Evolutionary conservation across 805 yeast genomes (phyloP).

Genomic region (Cyberlindnera americana): DNA sequence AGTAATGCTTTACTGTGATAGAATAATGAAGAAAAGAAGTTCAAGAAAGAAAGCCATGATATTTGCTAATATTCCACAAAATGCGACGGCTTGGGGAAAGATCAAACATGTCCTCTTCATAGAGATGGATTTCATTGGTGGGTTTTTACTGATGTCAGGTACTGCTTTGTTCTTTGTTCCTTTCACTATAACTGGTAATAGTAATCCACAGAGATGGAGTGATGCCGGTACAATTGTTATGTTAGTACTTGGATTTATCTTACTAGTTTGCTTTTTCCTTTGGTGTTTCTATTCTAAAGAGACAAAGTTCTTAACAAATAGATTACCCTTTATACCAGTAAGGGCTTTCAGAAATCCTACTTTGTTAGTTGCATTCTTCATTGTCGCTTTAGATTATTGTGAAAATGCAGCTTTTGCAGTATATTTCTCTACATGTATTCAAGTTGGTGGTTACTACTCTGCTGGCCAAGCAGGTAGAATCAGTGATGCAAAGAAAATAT

Average conservation of each 20-base stretch:
- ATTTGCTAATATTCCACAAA: no score
- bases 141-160: slow-evolving; percentile 20
- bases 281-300: slow-evolving; percentile 22
- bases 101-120: slow-evolving; percentile 13
- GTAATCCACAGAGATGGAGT: slow-evolving; percentile 22
- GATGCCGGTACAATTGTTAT: slow-evolving; percentile 23
- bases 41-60: slow-evolving; percentile 4
- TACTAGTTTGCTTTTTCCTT: slow-evolving; percentile 13
- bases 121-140: slow-evolving; percentile 27
- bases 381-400: slow-evolving; percentile 26
- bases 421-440: slow-evolving; percentile 26
- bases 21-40: slow-evolving; percentile 12
- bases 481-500: slow-evolving; percentile 28
- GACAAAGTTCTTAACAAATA: slow-evolving; percentile 5
- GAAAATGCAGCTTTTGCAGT: slow-evolving; percentile 26
- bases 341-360: slow-evolving; percentile 20
- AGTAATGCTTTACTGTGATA: slow-evolving; percentile 23
- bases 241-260: slow-evolving; percentile 24
- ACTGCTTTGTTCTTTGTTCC: slow-evolving; percentile 27
- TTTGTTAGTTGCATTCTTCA: slow-evolving; percentile 18
- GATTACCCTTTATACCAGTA: slow-evolving; percentile 26
- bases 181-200: slow-evolving; percentile 27
- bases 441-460: slow-evolving; percentile 29
- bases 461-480: slow-evolving; percentile 31
- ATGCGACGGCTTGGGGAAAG: slow-evolving; percentile 12